These are phyloP conservation scores for Neonothopanus nambi DNA, from an alignment of 1,284 basidiomycete genomes.

Conservation along the genomic window DNA sequence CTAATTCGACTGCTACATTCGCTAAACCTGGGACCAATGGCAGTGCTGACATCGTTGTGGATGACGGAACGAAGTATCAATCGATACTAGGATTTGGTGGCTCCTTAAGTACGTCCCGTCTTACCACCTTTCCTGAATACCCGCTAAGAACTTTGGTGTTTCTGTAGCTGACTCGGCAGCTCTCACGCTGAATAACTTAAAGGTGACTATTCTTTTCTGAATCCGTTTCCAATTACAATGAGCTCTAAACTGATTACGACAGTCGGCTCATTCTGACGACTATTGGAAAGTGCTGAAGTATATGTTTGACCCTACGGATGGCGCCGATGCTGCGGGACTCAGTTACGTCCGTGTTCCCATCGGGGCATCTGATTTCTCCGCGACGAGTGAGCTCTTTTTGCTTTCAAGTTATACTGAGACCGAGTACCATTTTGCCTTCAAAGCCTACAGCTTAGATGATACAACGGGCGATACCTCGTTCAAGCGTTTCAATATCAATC, in stretches of 20 bases:
- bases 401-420: not conserved
- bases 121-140: not conserved
- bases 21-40: not conserved
- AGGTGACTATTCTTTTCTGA: slow-evolving; percentile 20
- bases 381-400: slow-evolving; percentile 4
- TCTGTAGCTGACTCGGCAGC: slow-evolving; percentile 34
- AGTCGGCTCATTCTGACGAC: slow-evolving; percentile 26
- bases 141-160: not conserved
- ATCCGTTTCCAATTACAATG: not conserved
- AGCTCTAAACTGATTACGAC: not conserved
- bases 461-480: slow-evolving; percentile 31
- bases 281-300: slow-evolving; percentile 31
- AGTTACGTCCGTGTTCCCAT: slow-evolving; percentile 32
- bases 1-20: not conserved
- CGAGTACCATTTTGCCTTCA: not conserved
- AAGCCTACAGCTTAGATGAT: slow-evolving; percentile 34
- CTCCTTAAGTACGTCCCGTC: not conserved
- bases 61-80: slow-evolving; percentile 1
- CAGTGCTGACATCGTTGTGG: slow-evolving; percentile 6
- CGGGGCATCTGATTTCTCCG: slow-evolving; percentile 35
- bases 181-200: slow-evolving; percentile 30
- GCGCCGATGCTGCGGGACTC: slow-evolving; percentile 30
- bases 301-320: slow-evolving; percentile 30
- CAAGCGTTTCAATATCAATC: slow-evolving; percentile 29
- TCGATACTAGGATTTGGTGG: slow-evolving; percentile 9